Percentiles rank a stretch among this genome's conserved stretches.
These are phyloP conservation scores for Paramecium primaurelia DNA, from an alignment of 73 alveolate species.

Conservation along the genomic window DNA sequence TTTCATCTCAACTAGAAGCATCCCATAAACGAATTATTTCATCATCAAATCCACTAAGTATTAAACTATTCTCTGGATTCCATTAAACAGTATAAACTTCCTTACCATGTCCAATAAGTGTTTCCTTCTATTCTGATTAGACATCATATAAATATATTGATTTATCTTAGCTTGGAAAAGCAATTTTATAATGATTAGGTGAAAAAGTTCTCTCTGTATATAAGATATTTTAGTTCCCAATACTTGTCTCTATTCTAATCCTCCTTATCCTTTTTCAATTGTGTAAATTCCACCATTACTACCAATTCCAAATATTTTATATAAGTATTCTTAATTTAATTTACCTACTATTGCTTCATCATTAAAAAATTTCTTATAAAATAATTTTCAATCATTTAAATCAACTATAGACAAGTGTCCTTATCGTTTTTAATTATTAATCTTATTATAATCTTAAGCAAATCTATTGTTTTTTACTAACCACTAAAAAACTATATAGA, in stretches of 20 bases:
- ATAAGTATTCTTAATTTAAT: neutral
- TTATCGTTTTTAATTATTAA: neutral
- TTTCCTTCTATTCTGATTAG: neutral
- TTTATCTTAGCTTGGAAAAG: neutral
- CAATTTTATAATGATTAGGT: neutral
- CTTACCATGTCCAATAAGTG: conserved; percentile 15
- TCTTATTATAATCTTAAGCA: conserved; percentile 21
- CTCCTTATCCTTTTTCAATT: conserved; percentile 12
- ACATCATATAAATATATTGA: neutral
- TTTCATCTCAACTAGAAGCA: neutral
- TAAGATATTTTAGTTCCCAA: neutral
- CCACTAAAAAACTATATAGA: neutral
- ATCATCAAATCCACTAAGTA: conserved; percentile 32
- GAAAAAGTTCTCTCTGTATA: neutral
- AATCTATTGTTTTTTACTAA: neutral
- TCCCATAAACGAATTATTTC: conserved; percentile 45
- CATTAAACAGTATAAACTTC: conserved; percentile 14
- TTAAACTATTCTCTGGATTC: neutral
- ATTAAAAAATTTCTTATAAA: neutral
- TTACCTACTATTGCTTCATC: conserved; percentile 27
- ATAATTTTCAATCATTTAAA: conserved; percentile 20
- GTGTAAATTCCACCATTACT: conserved; percentile 31
- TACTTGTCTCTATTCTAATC: neutral
- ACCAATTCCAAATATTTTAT: conserved; percentile 26
- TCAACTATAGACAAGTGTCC: conserved; percentile 12